phyloP scores from a whole-genome alignment of 164 flowering plant species.

The Dillenia suffruticosa region DNA sequence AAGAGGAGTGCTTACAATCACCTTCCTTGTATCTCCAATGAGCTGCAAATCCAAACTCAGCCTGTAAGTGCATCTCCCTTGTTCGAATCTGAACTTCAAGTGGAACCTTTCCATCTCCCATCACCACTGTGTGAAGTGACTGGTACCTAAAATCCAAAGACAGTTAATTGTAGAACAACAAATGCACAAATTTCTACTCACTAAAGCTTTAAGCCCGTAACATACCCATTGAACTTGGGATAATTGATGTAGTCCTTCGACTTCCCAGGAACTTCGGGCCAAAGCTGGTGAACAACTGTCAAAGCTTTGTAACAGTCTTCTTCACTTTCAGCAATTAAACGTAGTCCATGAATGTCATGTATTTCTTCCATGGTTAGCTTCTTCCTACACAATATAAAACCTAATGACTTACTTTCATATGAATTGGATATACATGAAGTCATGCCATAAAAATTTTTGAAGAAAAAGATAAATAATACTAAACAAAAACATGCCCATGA shows the following conservation, averaged over 20 bases:
- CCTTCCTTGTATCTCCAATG: slow-evolving; percentile 99
- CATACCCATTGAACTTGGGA: slow-evolving; percentile 92
- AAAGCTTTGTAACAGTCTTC: slow-evolving; percentile 83
- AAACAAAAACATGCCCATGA: no score
- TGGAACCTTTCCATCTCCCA: slow-evolving; percentile 69
- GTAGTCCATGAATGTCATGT: slow-evolving; percentile 88
- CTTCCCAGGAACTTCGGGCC: slow-evolving; percentile 87
- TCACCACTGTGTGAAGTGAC: slow-evolving; percentile 91
- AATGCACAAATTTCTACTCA: neutral
- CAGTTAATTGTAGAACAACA: slow-evolving; percentile 6
- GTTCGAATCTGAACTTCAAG: slow-evolving; percentile 96
- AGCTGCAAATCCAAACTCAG: slow-evolving; percentile 97
- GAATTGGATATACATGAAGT: no score
- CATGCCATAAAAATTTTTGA: no score
- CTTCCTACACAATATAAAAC: slow-evolving; percentile 51
- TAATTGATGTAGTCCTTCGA: slow-evolving; percentile 74
- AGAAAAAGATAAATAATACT: no score
- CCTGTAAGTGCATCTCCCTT: slow-evolving; percentile 87
- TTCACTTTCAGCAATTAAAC: slow-evolving; percentile 78
- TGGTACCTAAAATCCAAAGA: slow-evolving; percentile 51
- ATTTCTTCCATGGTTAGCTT: slow-evolving; percentile 83
- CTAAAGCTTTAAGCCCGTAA: neutral
- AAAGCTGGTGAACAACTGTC: slow-evolving; percentile 57
- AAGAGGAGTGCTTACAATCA: slow-evolving; percentile 63
- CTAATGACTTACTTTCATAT: neutral